A percentile compares a stretch with the other conserved stretches of the same genome.
Evolutionary conservation across 345 rosid species (phyloP).

Genomic region (Viola odorata): DNA sequence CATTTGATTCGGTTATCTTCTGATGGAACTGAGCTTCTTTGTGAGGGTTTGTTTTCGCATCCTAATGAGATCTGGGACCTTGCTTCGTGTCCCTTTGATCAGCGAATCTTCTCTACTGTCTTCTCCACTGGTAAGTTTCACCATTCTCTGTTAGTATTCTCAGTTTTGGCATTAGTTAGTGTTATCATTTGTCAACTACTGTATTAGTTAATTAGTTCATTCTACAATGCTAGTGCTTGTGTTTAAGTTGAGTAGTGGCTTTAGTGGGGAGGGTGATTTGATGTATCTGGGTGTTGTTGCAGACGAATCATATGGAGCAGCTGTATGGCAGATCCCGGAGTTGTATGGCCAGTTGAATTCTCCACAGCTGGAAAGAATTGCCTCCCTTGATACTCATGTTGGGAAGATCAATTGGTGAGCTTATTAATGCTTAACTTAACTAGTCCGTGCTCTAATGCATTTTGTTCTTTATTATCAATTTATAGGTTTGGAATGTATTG

Average conservation of each 20-base stretch:
- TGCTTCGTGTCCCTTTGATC: slow-evolving; percentile 82
- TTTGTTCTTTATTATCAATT: background rate
- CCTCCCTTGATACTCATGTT: slow-evolving; percentile 75
- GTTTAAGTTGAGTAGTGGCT: background rate
- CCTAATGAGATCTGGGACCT: slow-evolving; percentile 97
- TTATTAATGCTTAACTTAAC: background rate
- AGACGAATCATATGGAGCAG: slow-evolving; percentile 87
- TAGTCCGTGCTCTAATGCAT: background rate
- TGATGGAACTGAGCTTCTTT: slow-evolving; percentile 75
- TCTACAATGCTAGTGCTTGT: too few relatives aligned
- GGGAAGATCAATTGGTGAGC: slow-evolving; percentile 81
- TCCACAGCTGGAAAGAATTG: slow-evolving; percentile 72
- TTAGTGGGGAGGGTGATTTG: background rate
- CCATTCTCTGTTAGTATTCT: background rate
- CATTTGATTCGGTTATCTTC: slow-evolving; percentile 88
- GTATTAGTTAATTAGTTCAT: too few relatives aligned
- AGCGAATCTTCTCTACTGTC: slow-evolving; percentile 84
- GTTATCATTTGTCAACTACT: too few relatives aligned
- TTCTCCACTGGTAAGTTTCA: slow-evolving; percentile 56
- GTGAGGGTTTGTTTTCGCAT: slow-evolving; percentile 92
- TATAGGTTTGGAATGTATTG: too few relatives aligned
- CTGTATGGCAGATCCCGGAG: slow-evolving; percentile 97
- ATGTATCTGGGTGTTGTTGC: slow-evolving; percentile 8
- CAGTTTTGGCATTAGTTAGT: too few relatives aligned
- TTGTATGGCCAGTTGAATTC: slow-evolving; percentile 77